Evolutionary conservation across 2,329 filamentous ascomycete species (phyloP), one percentile per base, ranked within the genome.

Genomic region (Gaeumannomyces sp.): DNA sequence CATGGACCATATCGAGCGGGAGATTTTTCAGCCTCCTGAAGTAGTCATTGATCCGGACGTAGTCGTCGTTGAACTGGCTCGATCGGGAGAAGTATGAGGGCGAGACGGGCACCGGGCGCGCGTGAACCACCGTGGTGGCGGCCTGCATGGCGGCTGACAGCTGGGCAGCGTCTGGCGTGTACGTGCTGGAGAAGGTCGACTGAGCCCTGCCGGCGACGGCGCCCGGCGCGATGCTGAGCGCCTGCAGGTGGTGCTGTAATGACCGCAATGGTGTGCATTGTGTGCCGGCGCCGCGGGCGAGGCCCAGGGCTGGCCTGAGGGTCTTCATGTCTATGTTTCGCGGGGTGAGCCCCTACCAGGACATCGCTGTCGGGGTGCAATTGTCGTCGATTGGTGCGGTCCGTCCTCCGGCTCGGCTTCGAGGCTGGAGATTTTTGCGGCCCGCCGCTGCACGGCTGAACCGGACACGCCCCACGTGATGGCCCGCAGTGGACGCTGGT

Each of bases 51-150:
- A 99, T 83, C 60, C 82, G 79, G 69, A 98, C 84, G 70, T 90
- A 86, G 72, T 91, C 85, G 78, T 99, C 95, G 77, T 89, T 95
- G 81, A 97, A 97, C 64, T 84, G 82, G 1, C 93, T 90, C 67
- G 89, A 89, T 63, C 89, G 89, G 63, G 92, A 93, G 80, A 98
- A 99, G 79, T 99, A 99, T n/a, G 94, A 95, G 3, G 92, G 89
- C 50, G 93, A 97, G 31, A 84, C 83, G 27, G 95, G 95, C 50
- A 97, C 80, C 28, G 96, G 81, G 69, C 95, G 91, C 64, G 91
- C 88, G 69, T 86, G 83, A 31, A 71, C 69, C 0, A 28, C 8
- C 29, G 65, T 22, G 2, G 22, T 16, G 8, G 28, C 28, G 59
- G 25, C 19, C 33, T 27, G 25, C n/a, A 25, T 38, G 3, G 22